A percentile compares a stretch with the other conserved stretches of the same genome.
Conservation (phyloP, 2,329 filamentous ascomycete genomes). For the Dactylellina sp. region DNA sequence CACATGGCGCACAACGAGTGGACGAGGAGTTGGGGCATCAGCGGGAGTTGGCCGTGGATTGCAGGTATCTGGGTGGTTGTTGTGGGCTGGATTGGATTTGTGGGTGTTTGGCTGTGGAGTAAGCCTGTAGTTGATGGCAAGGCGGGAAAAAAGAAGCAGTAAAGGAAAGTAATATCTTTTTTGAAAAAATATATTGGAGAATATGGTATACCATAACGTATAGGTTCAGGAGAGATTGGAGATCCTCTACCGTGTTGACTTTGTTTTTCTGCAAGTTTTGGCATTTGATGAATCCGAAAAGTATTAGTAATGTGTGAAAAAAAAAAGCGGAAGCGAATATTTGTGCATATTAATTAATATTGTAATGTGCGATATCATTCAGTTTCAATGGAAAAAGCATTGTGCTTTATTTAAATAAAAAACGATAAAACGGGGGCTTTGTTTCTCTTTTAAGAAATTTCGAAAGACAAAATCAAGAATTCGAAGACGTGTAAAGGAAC, state of each 20-base stretch:
- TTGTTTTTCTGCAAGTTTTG: slow-evolving; percentile 5
- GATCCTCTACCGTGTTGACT: not conserved
- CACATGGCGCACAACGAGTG: slow-evolving; percentile 99
- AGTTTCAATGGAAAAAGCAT: too few species aligned
- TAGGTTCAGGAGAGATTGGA: not conserved
- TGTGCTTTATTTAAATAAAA: too few species aligned
- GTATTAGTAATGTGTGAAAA: slow-evolving; percentile 34
- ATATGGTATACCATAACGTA: too few species aligned
- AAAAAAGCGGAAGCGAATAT: not conserved
- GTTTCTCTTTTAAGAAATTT: too few species aligned
- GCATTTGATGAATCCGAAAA: not conserved
- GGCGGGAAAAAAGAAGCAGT: slow-evolving; percentile 65
- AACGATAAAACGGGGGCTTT: too few species aligned
- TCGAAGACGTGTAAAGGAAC: too few species aligned
- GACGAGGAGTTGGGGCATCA: slow-evolving; percentile 89
- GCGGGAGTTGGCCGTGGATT: slow-evolving; percentile 94
- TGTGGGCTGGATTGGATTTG: slow-evolving; percentile 84
- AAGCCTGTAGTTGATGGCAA: slow-evolving; percentile 66
- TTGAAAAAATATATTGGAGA: too few species aligned
- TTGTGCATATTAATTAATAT: not conserved
- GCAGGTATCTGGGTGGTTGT: slow-evolving; percentile 86
- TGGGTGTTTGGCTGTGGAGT: slow-evolving; percentile 86
- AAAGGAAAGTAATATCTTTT: slow-evolving; percentile 40
- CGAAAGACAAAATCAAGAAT: too few species aligned
- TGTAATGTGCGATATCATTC: not conserved